phyloP scores from a whole-genome alignment of 257 asterid species.

The Plectranthus barbatus region DNA sequence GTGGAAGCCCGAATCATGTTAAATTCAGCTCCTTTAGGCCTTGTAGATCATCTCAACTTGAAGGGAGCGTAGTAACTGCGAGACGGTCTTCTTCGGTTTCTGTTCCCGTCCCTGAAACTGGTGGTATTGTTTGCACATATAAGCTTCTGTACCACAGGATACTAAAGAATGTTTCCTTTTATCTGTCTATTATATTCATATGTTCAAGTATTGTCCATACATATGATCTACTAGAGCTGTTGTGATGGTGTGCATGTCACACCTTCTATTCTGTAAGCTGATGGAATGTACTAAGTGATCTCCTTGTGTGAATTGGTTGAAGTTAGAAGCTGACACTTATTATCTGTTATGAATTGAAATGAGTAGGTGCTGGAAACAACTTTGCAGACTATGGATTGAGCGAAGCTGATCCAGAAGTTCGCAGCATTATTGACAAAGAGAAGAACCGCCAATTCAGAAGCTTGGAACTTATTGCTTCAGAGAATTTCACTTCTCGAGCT shows the following conservation, averaged over 20 bases:
- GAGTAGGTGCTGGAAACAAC: slow-evolving; percentile 46
- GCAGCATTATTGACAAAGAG: slow-evolving; percentile 62
- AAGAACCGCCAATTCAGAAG: slow-evolving; percentile 87
- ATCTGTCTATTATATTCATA: too few relatives aligned
- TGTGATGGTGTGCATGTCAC: neutral
- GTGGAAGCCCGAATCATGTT: slow-evolving; percentile 25
- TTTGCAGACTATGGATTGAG: slow-evolving; percentile 52
- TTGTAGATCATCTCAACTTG: slow-evolving; percentile 45
- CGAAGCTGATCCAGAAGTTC: slow-evolving; percentile 76
- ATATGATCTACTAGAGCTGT: neutral
- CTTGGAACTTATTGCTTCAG: slow-evolving; percentile 91
- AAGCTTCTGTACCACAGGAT: neutral
- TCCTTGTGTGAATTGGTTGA: neutral
- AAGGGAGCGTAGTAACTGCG: slow-evolving; percentile 61
- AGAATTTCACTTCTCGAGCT: slow-evolving; percentile 92
- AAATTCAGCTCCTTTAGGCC: slow-evolving; percentile 34
- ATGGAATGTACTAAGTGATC: neutral
- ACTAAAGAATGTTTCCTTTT: neutral
- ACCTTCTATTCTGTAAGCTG: neutral
- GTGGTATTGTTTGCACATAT: slow-evolving; percentile 24
- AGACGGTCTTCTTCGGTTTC: slow-evolving; percentile 50
- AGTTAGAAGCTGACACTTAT: neutral
- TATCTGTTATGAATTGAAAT: neutral
- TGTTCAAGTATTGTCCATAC: neutral
- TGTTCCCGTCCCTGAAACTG: slow-evolving; percentile 40